phyloP scores from a whole-genome alignment of 139 green algal species.

The Ettlia oleoabundans region DNA sequence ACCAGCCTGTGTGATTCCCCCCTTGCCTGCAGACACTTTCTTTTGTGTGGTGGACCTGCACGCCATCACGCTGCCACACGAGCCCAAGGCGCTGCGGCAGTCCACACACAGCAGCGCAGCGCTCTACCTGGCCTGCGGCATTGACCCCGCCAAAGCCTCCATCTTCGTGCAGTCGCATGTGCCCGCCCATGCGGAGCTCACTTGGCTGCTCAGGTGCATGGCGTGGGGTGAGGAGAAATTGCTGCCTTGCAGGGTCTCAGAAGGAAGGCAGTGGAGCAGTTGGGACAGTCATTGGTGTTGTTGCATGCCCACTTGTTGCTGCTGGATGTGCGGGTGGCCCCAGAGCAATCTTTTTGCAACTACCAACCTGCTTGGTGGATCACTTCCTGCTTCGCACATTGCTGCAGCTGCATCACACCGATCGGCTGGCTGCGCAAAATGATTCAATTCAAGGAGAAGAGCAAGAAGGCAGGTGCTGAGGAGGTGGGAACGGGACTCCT shows the following conservation, averaged over 20 bases:
- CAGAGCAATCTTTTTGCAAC: neutral
- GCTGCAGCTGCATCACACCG: conserved; percentile 26
- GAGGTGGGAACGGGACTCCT: conserved; percentile 91
- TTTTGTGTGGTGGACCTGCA: conserved; percentile 98
- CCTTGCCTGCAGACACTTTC: conserved; percentile 79
- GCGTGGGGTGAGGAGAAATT: neutral
- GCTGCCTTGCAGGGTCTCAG: no score
- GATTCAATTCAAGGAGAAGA: conserved; percentile 99
- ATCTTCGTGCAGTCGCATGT: conserved; percentile 97
- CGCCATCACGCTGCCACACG: conserved; percentile 92
- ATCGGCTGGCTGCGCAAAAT: conserved; percentile 91
- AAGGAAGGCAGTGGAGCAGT: no score
- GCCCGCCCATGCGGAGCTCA: conserved; percentile 90
- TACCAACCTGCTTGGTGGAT: neutral
- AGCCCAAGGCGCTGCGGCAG: conserved; percentile 81
- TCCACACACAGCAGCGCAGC: conserved; percentile 83
- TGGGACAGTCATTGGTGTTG: no score
- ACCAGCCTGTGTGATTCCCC: no score
- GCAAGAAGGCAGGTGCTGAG: conserved; percentile 70
- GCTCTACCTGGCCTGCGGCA: conserved; percentile 92
- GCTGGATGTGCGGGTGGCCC: no score
- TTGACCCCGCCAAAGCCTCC: conserved; percentile 80
- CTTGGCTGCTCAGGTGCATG: conserved; percentile 91
- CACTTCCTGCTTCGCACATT: neutral
- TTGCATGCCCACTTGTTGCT: no score